Evolutionary conservation across 306 rosid genomes (phyloP).

Genomic region (Luffa aegyptiaca): DNA sequence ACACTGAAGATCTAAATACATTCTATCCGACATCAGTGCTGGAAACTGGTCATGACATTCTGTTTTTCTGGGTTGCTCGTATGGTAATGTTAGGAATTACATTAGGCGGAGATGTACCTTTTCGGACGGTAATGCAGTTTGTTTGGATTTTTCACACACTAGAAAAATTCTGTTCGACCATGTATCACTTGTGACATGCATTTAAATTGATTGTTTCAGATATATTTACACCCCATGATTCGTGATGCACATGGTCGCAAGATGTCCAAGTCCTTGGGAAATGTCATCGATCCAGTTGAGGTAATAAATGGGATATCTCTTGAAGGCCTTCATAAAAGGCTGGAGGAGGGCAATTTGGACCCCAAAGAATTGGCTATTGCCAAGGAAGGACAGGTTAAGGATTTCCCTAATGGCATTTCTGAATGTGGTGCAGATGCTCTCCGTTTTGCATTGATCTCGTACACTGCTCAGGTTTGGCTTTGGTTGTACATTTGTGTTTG

Average conservation of each 20-base stretch:
- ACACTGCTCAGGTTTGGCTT: conserved; percentile 81
- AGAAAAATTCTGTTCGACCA: background rate
- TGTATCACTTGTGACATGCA: background rate
- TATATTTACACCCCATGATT: conserved; percentile 94
- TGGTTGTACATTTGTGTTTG: background rate
- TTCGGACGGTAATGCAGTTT: conserved; percentile 40
- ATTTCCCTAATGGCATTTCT: conserved; percentile 83
- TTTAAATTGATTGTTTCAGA: conserved; percentile 33
- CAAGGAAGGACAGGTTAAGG: conserved; percentile 75
- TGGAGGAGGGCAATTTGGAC: conserved; percentile 83
- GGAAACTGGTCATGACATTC: conserved; percentile 96
- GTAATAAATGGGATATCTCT: conserved; percentile 73
- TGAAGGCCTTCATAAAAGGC: conserved; percentile 76
- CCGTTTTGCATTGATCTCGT: conserved; percentile 82
- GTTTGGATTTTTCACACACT: background rate
- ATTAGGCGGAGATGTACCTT: conserved; percentile 84
- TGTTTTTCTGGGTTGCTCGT: conserved; percentile 98
- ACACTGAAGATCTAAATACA: conserved; percentile 67
- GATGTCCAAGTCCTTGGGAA: conserved; percentile 97
- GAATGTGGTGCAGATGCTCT: conserved; percentile 98
- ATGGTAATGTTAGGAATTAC: conserved; percentile 90
- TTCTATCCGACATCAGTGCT: conserved; percentile 91
- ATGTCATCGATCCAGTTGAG: conserved; percentile 93
- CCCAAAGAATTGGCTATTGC: conserved; percentile 66
- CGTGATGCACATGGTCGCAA: conserved; percentile 99